Evolutionary conservation across 805 yeast species (phyloP), one percentile per base, ranked within the genome.

Genomic region (Hanseniaspora singularis): DNA sequence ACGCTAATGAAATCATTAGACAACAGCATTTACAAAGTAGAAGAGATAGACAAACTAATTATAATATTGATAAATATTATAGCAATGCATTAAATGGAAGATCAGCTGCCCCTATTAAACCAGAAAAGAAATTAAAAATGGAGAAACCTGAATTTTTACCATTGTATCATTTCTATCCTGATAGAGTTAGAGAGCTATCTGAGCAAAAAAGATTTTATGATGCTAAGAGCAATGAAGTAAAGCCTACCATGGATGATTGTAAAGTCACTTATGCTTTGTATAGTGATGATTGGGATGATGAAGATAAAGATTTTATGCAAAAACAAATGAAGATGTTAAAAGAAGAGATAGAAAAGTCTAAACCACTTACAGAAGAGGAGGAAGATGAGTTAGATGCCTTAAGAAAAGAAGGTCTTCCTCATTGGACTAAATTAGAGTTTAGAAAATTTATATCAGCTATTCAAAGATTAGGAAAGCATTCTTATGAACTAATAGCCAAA

Each of bases 91-190:
- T 88, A 55, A 76, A 79, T 54, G 74, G 86, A 1, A 86, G 89
- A 5, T 70, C 82, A 55, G 59, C 78, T 0, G 40, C 63, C 0
- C 55, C 59, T 7, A 59, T 67, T 45, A 66, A 67, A 43, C 47
- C 50, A 3, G 68, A 70, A 37, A 68, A 73, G 9, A 81, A 80
- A 1, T 92, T 94, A 15, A 75, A 73, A 51, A 84, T 94, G 37
- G 96, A 97, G 31, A 85, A 81, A 57, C 92, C 85, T 55, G 67
- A 83, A 51, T 78, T 77, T 50, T 69, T 85, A 33, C 84, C 81
- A 58, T 95, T 92, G 58, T 96, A 88, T 63, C 98, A 92, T 63
- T 85, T 92, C 56, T 84, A 73, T 61, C 86, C 95, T 1, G 71
- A 79, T n/a, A 73, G 82, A 57, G 65, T 92, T 38, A 69, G 74